Conservation (phyloP, 345 rosid species). For the Geranium brycei region DNA sequence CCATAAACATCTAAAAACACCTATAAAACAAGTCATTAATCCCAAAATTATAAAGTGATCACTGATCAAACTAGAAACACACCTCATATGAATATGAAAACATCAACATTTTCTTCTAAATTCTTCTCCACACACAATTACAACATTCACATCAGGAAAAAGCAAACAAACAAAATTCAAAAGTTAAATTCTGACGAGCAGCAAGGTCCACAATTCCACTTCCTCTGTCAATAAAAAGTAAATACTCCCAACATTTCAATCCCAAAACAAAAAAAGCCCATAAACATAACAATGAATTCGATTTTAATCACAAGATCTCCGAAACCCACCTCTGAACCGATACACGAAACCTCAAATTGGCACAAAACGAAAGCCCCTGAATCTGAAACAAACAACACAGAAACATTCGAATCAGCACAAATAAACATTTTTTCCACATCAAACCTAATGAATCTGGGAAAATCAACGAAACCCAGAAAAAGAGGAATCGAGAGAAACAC, state of each 20-base stretch:
- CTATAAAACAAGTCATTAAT: neutral
- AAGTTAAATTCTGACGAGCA: neutral
- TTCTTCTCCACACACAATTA: too few relatives aligned
- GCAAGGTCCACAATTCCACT: neutral
- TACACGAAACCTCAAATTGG: neutral
- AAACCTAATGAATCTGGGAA: neutral
- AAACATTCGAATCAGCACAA: neutral
- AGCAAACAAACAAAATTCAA: too few relatives aligned
- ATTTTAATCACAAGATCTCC: neutral
- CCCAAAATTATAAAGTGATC: neutral
- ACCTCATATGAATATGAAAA: too few relatives aligned
- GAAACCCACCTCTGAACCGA: neutral
- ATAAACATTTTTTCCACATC: neutral
- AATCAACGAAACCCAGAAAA: neutral
- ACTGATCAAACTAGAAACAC: too few relatives aligned
- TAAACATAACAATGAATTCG: neutral
- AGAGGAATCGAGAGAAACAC: too few relatives aligned
- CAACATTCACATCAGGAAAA: neutral
- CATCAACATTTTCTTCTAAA: neutral
- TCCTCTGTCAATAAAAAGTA: too few relatives aligned
- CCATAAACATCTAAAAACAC: neutral
- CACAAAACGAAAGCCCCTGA: neutral
- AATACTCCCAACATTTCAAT: neutral
- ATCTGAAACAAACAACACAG: neutral
- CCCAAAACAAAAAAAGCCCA: neutral